Percentiles rank a stretch among this genome's conserved stretches.
Evolutionary conservation across 768 basidiomycete genomes (phyloP).

Genomic region (Antrodiella citrinella): DNA sequence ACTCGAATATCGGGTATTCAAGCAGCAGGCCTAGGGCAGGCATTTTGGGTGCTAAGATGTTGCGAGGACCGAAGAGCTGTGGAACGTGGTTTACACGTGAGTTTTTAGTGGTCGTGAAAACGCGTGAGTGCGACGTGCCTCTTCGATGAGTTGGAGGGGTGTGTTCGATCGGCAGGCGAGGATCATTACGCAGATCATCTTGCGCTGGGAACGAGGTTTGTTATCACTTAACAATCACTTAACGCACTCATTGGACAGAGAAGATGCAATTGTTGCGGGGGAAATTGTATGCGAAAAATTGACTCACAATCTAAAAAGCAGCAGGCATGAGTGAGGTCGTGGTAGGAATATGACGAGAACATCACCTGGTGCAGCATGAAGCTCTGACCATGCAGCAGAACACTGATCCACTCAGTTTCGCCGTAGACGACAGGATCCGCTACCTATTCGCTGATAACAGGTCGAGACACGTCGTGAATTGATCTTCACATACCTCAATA

Average conservation of each 20-base stretch:
- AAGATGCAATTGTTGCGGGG: conserved; percentile 4
- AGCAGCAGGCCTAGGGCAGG: conserved; percentile 90
- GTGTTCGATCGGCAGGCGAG: conserved; percentile 69
- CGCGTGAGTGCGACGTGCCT: conserved; percentile 41
- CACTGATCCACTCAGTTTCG: conserved; percentile 90
- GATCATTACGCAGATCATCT: conserved; percentile 91
- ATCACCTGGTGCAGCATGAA: conserved; percentile 98
- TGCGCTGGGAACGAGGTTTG: conserved; percentile 51
- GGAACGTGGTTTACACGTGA: background rate
- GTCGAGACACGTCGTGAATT: background rate
- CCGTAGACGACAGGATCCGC: conserved; percentile 84
- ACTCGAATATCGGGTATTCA: conserved; percentile 77
- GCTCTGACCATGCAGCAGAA: conserved; percentile 92
- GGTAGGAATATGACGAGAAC: conserved; percentile 6
- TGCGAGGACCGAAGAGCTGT: conserved; percentile 70
- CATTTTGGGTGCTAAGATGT: conserved; percentile 88
- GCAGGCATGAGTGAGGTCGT: background rate
- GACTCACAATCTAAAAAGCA: conserved; percentile 38
- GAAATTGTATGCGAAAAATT: background rate
- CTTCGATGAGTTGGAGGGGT: conserved; percentile 65
- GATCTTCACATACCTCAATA: conserved; percentile 68
- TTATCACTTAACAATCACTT: no score
- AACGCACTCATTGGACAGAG: no score
- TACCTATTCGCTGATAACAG: conserved; percentile 51
- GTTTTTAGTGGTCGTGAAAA: background rate